Evolutionary conservation across 768 basidiomycete species (phyloP).

Genomic region (Leccinum arenicola): DNA sequence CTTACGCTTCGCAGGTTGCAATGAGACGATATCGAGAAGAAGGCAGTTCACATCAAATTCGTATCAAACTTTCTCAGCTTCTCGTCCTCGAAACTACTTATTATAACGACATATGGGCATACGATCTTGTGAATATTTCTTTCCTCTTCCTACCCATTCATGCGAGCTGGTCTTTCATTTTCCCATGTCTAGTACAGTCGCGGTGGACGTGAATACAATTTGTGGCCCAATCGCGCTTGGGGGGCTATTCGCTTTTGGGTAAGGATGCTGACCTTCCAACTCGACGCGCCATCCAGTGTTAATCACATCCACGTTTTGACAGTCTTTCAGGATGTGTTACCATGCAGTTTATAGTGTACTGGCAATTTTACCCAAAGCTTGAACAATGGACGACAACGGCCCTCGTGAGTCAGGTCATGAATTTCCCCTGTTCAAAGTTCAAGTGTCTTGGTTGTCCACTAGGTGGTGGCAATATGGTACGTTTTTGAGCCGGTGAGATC

Average conservation of each 20-base stretch:
- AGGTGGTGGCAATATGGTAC: constrained; percentile 25
- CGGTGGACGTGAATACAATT: constrained; percentile 2
- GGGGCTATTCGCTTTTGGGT: constrained; percentile 23
- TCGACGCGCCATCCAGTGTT: neutral
- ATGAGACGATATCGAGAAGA: neutral
- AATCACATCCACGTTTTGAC: neutral
- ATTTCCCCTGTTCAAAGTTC: neutral
- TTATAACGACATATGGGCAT: neutral
- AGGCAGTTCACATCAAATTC: neutral
- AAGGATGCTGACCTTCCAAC: neutral
- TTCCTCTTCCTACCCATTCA: neutral
- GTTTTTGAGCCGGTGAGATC: neutral
- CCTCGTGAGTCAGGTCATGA: constrained; percentile 12
- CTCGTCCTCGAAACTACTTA: constrained; percentile 3
- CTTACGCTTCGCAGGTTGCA: neutral
- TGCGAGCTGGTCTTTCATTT: neutral
- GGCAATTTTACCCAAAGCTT: constrained; percentile 10
- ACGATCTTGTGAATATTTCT: neutral
- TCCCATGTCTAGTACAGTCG: constrained; percentile 1
- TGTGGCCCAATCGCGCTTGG: constrained; percentile 25
- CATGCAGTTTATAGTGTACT: constrained; percentile 27
- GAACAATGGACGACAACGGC: constrained; percentile 18
- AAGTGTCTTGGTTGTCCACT: neutral
- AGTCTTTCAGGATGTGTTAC: constrained; percentile 28
- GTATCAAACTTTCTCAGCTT: neutral